Evolutionary conservation across 1,284 basidiomycete species (phyloP).

Genomic region (Pseudozyma flocculosa): DNA sequence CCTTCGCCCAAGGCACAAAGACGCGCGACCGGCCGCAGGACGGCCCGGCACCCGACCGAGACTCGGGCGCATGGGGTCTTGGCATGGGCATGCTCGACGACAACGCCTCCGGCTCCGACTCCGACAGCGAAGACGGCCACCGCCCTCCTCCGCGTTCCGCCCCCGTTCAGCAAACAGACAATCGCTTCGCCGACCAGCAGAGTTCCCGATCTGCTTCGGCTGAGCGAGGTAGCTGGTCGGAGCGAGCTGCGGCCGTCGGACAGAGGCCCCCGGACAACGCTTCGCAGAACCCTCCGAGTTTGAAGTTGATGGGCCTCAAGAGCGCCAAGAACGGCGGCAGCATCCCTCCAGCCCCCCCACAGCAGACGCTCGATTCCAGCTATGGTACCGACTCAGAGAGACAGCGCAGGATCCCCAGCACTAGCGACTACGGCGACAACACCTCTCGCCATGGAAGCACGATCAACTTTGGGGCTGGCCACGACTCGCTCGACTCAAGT

Average conservation of each 20-base stretch:
- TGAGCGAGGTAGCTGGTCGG: slow-evolving; percentile 31
- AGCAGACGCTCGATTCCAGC: background rate
- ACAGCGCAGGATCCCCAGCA: slow-evolving; percentile 18
- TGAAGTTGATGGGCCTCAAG: slow-evolving; percentile 50
- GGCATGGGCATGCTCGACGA: slow-evolving; percentile 39
- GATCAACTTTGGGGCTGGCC: slow-evolving; percentile 25
- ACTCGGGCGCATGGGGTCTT: slow-evolving; percentile 38
- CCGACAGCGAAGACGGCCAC: slow-evolving; percentile 37
- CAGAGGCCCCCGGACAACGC: slow-evolving; percentile 47
- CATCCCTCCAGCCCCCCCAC: background rate
- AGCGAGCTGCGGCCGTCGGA: slow-evolving; percentile 46
- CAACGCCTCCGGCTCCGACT: slow-evolving; percentile 31
- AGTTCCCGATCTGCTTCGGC: slow-evolving; percentile 1
- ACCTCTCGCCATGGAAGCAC: slow-evolving; percentile 39
- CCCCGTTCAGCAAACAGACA: background rate
- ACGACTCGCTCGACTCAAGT: no score
- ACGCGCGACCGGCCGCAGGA: slow-evolving; percentile 6
- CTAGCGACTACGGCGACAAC: slow-evolving; percentile 29
- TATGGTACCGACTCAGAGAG: slow-evolving; percentile 7
- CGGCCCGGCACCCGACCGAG: slow-evolving; percentile 13
- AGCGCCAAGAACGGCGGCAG: slow-evolving; percentile 21
- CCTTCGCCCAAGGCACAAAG: slow-evolving; percentile 34
- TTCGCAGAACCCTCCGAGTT: slow-evolving; percentile 49
- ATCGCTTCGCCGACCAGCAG: slow-evolving; percentile 2
- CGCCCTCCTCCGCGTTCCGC: no score